These are phyloP conservation scores for Pseudocercospora musae DNA, from an alignment of 2,329 filamentous ascomycete species.

Conservation along the genomic window DNA sequence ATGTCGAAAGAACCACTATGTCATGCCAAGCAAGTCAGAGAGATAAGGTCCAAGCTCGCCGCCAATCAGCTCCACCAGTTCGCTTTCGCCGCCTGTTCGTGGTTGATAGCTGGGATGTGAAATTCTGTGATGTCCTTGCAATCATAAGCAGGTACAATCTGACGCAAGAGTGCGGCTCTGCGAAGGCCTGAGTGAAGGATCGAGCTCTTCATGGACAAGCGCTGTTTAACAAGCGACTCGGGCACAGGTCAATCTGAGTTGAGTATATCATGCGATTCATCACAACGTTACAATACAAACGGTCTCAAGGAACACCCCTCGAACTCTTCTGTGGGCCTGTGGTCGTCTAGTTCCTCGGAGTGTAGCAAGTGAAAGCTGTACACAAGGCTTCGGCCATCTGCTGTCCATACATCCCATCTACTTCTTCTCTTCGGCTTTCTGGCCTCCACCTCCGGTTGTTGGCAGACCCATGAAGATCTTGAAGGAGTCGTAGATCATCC, in stretches of 20 bases:
- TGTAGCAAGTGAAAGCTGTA: background rate
- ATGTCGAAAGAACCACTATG: slow-evolving; percentile 9
- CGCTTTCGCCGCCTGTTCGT: background rate
- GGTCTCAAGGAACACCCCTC: background rate
- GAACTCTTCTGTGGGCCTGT: background rate
- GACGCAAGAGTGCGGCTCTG: background rate
- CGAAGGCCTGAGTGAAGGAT: background rate
- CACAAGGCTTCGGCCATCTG: background rate
- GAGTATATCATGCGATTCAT: background rate
- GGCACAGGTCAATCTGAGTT: background rate
- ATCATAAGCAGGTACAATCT: background rate
- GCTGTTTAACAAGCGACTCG: background rate
- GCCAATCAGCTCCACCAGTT: background rate
- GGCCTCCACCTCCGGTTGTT: slow-evolving; percentile 64
- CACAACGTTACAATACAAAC: background rate
- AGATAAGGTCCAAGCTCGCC: slow-evolving; percentile 9
- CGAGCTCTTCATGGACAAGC: background rate
- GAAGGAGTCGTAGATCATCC: slow-evolving; percentile 56
- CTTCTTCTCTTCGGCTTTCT: slow-evolving; percentile 15
- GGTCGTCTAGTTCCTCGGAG: background rate
- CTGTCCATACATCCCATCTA: background rate
- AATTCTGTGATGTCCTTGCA: background rate
- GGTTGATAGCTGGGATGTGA: background rate
- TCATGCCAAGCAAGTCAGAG: slow-evolving; percentile 6
- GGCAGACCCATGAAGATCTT: slow-evolving; percentile 60